Conservation (phyloP, 352 stramenopile species). For the Blastocystis hominis region DNA sequence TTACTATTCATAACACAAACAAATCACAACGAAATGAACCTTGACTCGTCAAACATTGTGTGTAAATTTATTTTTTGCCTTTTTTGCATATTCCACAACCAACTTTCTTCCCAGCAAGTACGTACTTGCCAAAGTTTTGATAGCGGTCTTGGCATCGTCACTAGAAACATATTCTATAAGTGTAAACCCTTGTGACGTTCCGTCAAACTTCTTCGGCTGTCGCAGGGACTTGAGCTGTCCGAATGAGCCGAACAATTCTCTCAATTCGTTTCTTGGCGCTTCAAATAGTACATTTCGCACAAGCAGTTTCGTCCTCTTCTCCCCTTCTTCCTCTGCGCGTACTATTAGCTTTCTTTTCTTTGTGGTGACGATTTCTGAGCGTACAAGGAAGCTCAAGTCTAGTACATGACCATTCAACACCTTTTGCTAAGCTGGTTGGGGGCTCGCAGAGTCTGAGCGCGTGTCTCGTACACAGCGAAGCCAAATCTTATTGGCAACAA, state of each 20-base stretch:
- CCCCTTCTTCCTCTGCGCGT: slow-evolving; percentile 59
- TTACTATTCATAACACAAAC: no score
- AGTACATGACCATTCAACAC: slow-evolving; percentile 85
- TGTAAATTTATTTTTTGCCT: slow-evolving; percentile 61
- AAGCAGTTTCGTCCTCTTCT: slow-evolving; percentile 84
- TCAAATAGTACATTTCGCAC: slow-evolving; percentile 96
- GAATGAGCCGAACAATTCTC: slow-evolving; percentile 88
- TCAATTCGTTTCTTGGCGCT: slow-evolving; percentile 85
- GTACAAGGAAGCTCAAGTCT: slow-evolving; percentile 81
- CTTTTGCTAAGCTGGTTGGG: slow-evolving; percentile 65
- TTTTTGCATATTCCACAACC: slow-evolving; percentile 89
- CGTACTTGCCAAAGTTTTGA: slow-evolving; percentile 80
- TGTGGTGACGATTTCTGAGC: slow-evolving; percentile 27
- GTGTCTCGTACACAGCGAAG: slow-evolving; percentile 89
- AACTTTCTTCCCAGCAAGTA: slow-evolving; percentile 96
- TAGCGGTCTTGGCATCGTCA: slow-evolving; percentile 83
- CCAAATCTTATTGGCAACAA: slow-evolving; percentile 92
- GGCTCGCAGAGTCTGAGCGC: slow-evolving; percentile 69
- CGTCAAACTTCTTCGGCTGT: slow-evolving; percentile 97
- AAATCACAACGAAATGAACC: no score
- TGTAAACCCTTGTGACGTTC: slow-evolving; percentile 87
- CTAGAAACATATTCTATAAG: slow-evolving; percentile 93
- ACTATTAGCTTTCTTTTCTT: slow-evolving; percentile 63
- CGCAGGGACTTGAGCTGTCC: slow-evolving; percentile 90
- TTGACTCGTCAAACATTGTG: background rate